Evolutionary conservation across 306 rosid genomes (phyloP), one percentile per base, ranked within the genome.

Genomic region (Myrica gale): DNA sequence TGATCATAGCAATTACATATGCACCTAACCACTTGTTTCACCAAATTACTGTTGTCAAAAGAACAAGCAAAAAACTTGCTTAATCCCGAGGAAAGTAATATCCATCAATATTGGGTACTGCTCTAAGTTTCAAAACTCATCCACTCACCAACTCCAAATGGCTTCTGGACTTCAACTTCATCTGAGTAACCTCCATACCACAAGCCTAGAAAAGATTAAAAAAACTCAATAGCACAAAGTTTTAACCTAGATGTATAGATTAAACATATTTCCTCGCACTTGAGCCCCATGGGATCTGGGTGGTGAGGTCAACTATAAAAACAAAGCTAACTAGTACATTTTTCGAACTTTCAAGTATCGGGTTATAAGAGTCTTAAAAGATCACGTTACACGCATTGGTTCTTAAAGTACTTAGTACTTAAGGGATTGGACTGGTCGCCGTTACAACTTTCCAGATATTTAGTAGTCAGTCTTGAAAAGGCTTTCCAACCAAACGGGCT

Each of bases 301-400:
- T 17, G 41, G 48, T 9, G 45, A 69, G 56, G 71, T 68, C 75
- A 47, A 32, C 37, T 32, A 2, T 32, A 32, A 32, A 32, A 32
- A 32, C 37, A 32, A 32, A 32, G 44, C 44, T 61, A 26, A 61
- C 12, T 61, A 19, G 68, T 43, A 61, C 1, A 37, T 61, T 11
- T 45, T 77, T 47, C 68, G 76, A 81, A 79, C 74, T 81, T 81
- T 75, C 75, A 72, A 46, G 72, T 73, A 58, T 77, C 66, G 41
- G 1, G 32, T 47, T 21, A 20, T 11, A 11, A 11, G 42, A 60
- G 10, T 13, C 13, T 23, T 26, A 37, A 26, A 12, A 2, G 44
- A 9, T 3, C 43, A 60, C 6, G n/a, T 55, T 57, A 20, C 37
- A 32, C 3, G 37, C 37, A 32, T 0, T 32, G 37, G 37, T 32